Evolutionary conservation across 371 early-diverging fungal species (phyloP), one percentile per base, ranked within the genome.

Genomic region (Lichtheimia ramosa): DNA sequence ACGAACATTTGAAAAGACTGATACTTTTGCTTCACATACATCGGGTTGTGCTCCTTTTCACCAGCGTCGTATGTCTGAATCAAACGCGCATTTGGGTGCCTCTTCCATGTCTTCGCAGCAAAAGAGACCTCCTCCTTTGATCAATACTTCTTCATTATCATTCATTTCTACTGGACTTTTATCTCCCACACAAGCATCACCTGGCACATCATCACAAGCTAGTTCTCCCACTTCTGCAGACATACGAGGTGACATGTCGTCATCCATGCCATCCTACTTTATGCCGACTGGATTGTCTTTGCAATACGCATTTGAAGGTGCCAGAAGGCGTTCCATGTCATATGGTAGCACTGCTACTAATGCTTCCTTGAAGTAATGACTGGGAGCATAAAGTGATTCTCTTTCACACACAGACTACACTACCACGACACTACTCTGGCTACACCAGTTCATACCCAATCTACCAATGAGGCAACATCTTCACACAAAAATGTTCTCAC

Each of bases 1-100:
- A 59, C 69, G 75, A 75, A 80, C 81, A 20, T 81, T 77, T 71
- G 81, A 81, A 68, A 75, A 75, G 54, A 71, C 76, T 18, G 81
- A 81, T 62, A 63, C 78, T 6, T 81, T 81, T 66, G 74, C 75
- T 2, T 61, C 73, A 14, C 81, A 81, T 48, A 77, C 78, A 0
- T 77, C 74, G 43, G 66, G 74, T 3, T 81, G 81, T 62, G 78
- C 81, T 39, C 74, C 72, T 14, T 81, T 81, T 59, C 81, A 81
- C 58, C 68, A 65, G 39, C 66, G 76, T 10, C 74, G 77, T 40
- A 70, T 75, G 72, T 75, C 77, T 27, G 73, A 77, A 48, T 43
- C 43, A 4, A 62, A 51, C 40, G 50, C 56, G 13, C 34, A 34
- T 4, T 8, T 34, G 34, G 34, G 34, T 34, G 2, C 34, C 34